These are phyloP conservation scores for Fusarium sp. DNA, from an alignment of 2,329 filamentous ascomycete species.

Conservation along the genomic window DNA sequence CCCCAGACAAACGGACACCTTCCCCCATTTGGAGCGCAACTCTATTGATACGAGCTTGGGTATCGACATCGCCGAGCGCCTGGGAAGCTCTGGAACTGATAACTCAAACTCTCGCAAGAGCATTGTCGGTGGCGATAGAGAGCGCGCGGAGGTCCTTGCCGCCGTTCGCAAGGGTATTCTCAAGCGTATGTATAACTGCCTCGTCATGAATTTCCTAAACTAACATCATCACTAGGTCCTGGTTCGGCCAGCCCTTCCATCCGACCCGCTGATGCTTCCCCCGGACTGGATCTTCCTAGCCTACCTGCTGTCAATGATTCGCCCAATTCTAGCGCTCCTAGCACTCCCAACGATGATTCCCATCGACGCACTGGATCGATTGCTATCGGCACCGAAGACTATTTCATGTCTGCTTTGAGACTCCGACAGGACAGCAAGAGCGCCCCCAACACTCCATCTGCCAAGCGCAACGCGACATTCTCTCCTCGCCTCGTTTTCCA, in stretches of 20 bases:
- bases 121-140: conserved; percentile 89
- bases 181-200: conserved; percentile 71
- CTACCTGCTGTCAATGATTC: conserved; percentile 77
- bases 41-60: conserved; percentile 74
- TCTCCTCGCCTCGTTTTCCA: conserved; percentile 94
- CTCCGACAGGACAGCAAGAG: conserved; percentile 82
- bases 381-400: conserved; percentile 84
- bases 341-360: conserved; percentile 84
- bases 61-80: conserved; percentile 61
- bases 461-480: conserved; percentile 77
- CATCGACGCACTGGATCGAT: conserved; percentile 76
- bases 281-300: conserved; percentile 67
- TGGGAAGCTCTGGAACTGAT: conserved; percentile 68
- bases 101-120: conserved; percentile 79
- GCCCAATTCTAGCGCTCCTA: conserved; percentile 85
- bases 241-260: conserved; percentile 76
- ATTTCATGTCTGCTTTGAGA: conserved; percentile 83
- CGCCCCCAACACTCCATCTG: conserved; percentile 78
- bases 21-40: conserved; percentile 85
- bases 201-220: background rate
- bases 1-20: conserved; percentile 74
- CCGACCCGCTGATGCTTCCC: conserved; percentile 67
- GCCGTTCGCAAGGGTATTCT: conserved; percentile 95
- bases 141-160: conserved; percentile 90
- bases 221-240: conserved; percentile 52